Percentiles rank a stretch among this genome's conserved stretches.
phyloP scores from a whole-genome alignment of 2,329 filamentous ascomycete genomes.

The Trichophyton equinum region DNA sequence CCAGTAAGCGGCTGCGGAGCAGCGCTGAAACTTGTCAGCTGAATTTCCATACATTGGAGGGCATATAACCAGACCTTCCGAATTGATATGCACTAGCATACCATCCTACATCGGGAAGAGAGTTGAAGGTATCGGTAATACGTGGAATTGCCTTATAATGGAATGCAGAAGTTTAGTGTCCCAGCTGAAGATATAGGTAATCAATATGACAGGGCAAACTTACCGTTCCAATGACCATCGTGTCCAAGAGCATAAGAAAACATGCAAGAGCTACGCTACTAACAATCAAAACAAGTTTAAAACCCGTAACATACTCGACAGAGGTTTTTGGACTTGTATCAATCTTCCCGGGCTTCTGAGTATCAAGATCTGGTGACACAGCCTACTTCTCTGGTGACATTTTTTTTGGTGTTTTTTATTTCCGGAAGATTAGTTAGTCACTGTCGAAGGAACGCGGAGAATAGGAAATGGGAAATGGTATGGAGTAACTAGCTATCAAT shows the following conservation, averaged over 20 bases:
- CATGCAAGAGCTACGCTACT: not conserved
- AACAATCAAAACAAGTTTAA: not conserved
- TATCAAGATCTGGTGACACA: not conserved
- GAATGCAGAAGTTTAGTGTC: not conserved
- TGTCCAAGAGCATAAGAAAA: not conserved
- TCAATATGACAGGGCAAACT: not conserved
- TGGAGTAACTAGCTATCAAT: too few species aligned
- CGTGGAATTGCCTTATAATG: conserved; percentile 12
- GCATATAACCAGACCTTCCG: conserved; percentile 3
- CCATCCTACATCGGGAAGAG: conserved; percentile 18
- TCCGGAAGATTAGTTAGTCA: too few species aligned
- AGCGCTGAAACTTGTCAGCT: conserved; percentile 6
- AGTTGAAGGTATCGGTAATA: conserved; percentile 19
- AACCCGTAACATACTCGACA: not conserved
- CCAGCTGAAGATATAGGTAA: not conserved
- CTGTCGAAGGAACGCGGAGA: too few species aligned
- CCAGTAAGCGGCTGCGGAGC: conserved; percentile 19
- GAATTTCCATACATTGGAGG: not conserved
- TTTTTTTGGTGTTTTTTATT: not conserved
- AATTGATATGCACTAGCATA: conserved; percentile 15
- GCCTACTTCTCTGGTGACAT: not conserved
- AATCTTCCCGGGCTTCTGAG: not conserved
- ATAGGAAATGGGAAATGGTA: too few species aligned
- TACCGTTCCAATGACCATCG: not conserved
- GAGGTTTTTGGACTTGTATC: not conserved